phyloP scores from a whole-genome alignment of 2,329 filamentous ascomycete species.

The Phialophora verrucosa region DNA sequence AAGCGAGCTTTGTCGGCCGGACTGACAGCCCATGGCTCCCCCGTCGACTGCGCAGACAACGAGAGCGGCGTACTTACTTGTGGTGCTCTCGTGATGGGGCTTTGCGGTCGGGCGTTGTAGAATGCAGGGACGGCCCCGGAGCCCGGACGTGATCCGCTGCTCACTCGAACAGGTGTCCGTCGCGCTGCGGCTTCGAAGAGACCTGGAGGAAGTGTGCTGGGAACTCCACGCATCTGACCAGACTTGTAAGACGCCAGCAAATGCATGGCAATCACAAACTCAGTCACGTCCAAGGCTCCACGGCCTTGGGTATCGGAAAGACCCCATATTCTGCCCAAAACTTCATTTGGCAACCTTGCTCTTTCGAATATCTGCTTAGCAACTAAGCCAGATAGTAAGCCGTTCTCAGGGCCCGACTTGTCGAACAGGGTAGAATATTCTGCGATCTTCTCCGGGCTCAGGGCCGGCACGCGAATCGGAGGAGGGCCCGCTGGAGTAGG shows the following conservation, averaged over 20 bases:
- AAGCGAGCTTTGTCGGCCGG: constrained; percentile 85
- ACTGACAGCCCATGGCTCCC: constrained; percentile 79
- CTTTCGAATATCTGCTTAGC: constrained; percentile 96
- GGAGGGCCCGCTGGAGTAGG: constrained; percentile 57
- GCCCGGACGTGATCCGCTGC: constrained; percentile 58
- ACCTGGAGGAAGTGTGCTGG: constrained; percentile 78
- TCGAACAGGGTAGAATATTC: constrained; percentile 93
- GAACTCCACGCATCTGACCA: constrained; percentile 77
- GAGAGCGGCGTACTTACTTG: constrained; percentile 59
- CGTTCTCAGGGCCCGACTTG: constrained; percentile 78
- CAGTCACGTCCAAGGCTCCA: constrained; percentile 81
- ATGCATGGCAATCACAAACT: constrained; percentile 99
- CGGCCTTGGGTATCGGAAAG: constrained; percentile 92
- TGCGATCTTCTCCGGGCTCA: constrained; percentile 84
- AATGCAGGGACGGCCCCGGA: constrained; percentile 72
- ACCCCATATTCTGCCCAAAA: constrained; percentile 94
- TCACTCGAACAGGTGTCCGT: constrained; percentile 59
- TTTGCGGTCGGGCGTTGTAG: constrained; percentile 62
- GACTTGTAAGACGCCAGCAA: constrained; percentile 89
- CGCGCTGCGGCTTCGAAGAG: constrained; percentile 89
- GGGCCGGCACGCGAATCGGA: constrained; percentile 83
- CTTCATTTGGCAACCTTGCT: constrained; percentile 85
- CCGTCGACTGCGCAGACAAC: constrained; percentile 57
- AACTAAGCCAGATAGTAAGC: constrained; percentile 72
- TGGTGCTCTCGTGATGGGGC: constrained; percentile 58